Evolutionary conservation across 2,329 filamentous ascomycete species (phyloP), one percentile per base, ranked within the genome.

Genomic region (Rhexocercosporidium sp.): DNA sequence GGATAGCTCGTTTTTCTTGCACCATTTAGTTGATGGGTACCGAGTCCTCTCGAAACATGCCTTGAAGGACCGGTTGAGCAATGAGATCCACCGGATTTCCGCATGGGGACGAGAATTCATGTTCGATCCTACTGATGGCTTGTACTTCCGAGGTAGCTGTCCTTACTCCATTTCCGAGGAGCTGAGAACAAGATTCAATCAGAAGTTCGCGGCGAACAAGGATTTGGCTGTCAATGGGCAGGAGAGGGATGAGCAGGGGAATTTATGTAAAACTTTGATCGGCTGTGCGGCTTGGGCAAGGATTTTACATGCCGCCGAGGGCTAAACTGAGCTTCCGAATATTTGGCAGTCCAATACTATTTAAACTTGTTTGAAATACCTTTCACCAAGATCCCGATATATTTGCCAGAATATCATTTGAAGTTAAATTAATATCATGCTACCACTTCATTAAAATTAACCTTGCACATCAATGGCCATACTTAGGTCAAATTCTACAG

Each of bases 1-100:
- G 2, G 70, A 73, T 25, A 62, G 70, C 34, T 71, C 71, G 16
- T 71, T 71, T 44, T 73, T 73, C 39, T 29, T 73, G 1, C 71
- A 73, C 49, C 71, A 71, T 41, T 63, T 73, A 1, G 67, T 73
- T 1, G 68, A 73, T 57, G 70, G 71, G 2, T 73, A 69, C 51
- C 7, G 51, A 2, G 67, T 64, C 1, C 62, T 73, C 3, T 68
- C 68, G 9, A 64, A 64, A 27, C 59, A 69, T 59, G 27, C 56
- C 18, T 7, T 62, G 5, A 44, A n/a, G 1, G 47, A 70, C 2
- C 20, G 44, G 22, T 61, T 72, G 5, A 29, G 16, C 14, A 12
- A 65, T 1, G 67, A 71, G 49, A 66, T 72, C 22, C 3, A 16
- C 18, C 60, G 61, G 2, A 69, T 71, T 51, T 68, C 70, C 18